Evolutionary conservation across 2,329 filamentous ascomycete species (phyloP), one percentile per base, ranked within the genome.

Genomic region (Arthroderma sp.): DNA sequence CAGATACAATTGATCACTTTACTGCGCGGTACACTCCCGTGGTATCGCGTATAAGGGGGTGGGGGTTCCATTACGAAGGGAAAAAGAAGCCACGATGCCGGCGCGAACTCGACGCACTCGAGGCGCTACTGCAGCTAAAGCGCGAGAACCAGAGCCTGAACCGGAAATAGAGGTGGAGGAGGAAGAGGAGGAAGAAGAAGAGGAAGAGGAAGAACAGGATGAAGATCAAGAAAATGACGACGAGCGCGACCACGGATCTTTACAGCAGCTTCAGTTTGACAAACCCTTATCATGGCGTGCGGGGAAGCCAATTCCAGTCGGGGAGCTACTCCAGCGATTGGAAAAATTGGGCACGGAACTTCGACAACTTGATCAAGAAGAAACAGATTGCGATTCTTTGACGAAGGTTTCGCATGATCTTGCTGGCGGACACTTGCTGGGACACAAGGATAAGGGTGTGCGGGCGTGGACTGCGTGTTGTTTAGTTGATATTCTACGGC

Each of bases 361-460:
- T 51, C 74, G 78, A 50, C 80, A 83, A 47, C 77, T 94, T 57
- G 88, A 94, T 50, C 88, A 96, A 64, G 88, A 94, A 56, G 81
- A 82, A 47, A 78, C 82, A 47, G 80, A 94, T 48, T 78, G 83
- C 54, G 78, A 83, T n/a, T 88, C 86, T n/a, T 73, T 96, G 52
- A 77, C 74, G 50, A 80, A 82, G 42, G 84, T 94, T 50, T 86
- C 89, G 43, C 83, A 87, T 59, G 85, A 94, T 56, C 74, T 98
- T 38, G 86, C 82, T 4, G 80, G 81, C 51, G 79, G 82, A 49
- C 86, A 91, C 57, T 71, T 98, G 27, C 68, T 98, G 39, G 78
- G 78, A 48, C 91, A 98, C 66, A 94, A 94, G 68, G 91, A 98
- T 63, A 83, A 82, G 52, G 91, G 91, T 45, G 87, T 98, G 52